Evolutionary conservation across 148 eudicot species (phyloP).

Genomic region (Spergularia bocconei): DNA sequence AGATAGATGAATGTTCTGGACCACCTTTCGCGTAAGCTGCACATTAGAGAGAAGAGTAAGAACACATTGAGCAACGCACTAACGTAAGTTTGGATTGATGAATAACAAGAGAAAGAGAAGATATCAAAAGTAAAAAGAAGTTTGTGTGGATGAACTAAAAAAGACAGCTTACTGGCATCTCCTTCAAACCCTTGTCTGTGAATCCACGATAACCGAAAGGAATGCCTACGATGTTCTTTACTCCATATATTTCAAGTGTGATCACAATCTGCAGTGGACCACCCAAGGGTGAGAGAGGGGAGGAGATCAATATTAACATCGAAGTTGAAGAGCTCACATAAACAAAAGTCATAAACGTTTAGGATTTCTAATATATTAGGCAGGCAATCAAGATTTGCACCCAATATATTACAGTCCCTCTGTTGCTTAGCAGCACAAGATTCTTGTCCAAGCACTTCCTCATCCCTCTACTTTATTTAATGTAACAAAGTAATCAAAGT

Average conservation of each 20-base stretch:
- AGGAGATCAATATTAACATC: background rate
- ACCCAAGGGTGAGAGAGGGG: no score
- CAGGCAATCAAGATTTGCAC: background rate
- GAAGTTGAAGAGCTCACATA: background rate
- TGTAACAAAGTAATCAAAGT: background rate
- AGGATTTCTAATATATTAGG: background rate
- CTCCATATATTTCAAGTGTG: constrained; percentile 98
- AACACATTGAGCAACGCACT: constrained; percentile 9
- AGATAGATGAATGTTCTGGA: constrained; percentile 93
- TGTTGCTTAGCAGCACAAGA: background rate
- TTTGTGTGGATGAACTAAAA: background rate
- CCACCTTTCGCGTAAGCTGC: constrained; percentile 89
- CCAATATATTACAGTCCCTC: background rate
- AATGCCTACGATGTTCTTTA: constrained; percentile 84
- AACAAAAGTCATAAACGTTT: background rate
- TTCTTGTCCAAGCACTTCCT: background rate
- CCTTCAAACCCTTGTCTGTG: constrained; percentile 56
- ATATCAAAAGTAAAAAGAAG: background rate
- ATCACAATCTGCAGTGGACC: constrained; percentile 75
- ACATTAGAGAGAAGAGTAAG: constrained; percentile 1
- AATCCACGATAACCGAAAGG: constrained; percentile 99
- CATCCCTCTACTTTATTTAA: background rate
- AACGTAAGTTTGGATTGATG: background rate
- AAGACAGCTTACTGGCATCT: constrained; percentile 67
- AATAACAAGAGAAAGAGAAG: background rate